A percentile compares a stretch with the other conserved stretches of the same genome.
Evolutionary conservation across 371 early-diverging fungal genomes (phyloP).

Genomic region (Zopfochytrium polystomum): DNA sequence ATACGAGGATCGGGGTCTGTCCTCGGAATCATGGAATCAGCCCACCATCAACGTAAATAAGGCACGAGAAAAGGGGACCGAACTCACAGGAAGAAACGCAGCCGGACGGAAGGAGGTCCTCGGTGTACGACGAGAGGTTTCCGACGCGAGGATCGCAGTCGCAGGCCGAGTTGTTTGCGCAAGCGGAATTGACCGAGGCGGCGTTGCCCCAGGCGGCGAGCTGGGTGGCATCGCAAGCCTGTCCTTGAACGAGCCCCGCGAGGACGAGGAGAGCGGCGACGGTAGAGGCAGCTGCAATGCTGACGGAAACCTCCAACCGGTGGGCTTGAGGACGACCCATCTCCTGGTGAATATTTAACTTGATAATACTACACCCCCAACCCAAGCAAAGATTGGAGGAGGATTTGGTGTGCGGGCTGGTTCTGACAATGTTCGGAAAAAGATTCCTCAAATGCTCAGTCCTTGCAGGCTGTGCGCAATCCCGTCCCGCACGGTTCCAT

Average conservation of each 20-base stretch:
- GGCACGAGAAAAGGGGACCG: background rate
- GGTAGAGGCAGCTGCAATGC: background rate
- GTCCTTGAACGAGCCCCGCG: background rate
- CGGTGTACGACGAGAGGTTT: background rate
- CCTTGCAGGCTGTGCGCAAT: too few species aligned
- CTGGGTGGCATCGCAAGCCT: background rate
- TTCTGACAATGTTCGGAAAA: too few species aligned
- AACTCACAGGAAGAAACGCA: background rate
- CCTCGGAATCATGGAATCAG: background rate
- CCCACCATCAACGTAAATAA: background rate
- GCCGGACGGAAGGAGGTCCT: background rate
- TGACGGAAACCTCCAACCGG: too few species aligned
- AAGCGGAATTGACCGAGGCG: background rate
- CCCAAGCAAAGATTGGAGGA: too few species aligned
- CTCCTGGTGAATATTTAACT: too few species aligned
- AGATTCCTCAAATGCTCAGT: too few species aligned
- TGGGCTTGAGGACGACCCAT: too few species aligned
- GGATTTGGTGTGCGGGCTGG: too few species aligned
- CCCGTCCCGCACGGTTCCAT: too few species aligned
- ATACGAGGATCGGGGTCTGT: background rate
- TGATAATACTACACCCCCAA: too few species aligned
- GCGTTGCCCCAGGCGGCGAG: background rate
- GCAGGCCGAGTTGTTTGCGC: background rate
- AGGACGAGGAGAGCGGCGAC: background rate
- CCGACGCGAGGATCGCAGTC: background rate